Conservation (phyloP, 2,329 filamentous ascomycete species). For the Arthrobotrys megalospora region DNA sequence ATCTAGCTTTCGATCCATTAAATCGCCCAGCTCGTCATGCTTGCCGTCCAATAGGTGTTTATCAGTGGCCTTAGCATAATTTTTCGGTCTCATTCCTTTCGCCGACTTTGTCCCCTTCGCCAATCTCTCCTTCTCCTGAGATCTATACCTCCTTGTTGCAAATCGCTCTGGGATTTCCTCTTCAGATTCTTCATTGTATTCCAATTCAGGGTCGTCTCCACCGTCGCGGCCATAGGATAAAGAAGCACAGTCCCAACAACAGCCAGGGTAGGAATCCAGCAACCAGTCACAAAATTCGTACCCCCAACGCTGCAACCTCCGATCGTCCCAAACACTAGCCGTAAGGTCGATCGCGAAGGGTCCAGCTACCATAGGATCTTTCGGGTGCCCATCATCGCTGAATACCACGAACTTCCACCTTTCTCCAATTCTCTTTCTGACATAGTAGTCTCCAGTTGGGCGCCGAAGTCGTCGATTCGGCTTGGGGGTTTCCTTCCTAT, state of each 20-base stretch:
- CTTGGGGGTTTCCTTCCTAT: background rate
- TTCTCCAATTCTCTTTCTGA: background rate
- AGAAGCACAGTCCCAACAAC: background rate
- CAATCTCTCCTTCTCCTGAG: background rate
- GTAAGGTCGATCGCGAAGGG: background rate
- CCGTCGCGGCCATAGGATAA: background rate
- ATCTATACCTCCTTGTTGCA: background rate
- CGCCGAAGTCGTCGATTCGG: background rate
- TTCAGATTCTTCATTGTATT: background rate
- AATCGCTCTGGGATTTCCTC: background rate
- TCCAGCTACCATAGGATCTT: background rate
- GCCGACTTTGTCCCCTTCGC: background rate
- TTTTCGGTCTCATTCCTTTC: background rate
- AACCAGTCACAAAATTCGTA: background rate
- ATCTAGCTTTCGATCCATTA: background rate
- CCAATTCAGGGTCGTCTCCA: background rate
- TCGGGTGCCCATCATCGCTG: background rate
- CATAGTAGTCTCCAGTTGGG: background rate
- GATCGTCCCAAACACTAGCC: background rate
- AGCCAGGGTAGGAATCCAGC: background rate
- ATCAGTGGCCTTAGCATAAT: background rate
- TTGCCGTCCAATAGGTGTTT: background rate
- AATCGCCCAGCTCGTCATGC: conserved; percentile 8
- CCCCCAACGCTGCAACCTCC: conserved; percentile 2
- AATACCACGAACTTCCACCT: background rate